phyloP scores from a whole-genome alignment of 148 eudicot genomes.

The Oxyria digyna region DNA sequence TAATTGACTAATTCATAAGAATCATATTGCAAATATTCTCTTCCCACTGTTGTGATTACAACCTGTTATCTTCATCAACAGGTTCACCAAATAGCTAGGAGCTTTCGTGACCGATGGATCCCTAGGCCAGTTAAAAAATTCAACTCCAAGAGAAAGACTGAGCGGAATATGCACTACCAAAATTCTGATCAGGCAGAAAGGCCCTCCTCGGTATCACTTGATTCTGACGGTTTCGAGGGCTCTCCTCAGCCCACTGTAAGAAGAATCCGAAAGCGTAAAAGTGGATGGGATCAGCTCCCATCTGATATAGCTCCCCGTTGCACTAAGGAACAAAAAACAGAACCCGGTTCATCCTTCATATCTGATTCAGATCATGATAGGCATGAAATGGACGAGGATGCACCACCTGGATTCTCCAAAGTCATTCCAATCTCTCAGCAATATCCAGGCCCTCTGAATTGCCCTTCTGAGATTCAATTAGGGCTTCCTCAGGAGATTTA shows the following conservation, averaged over 20 bases:
- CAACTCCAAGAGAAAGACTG: background rate
- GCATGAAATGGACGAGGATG: constrained; percentile 31
- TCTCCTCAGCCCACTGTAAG: constrained; percentile 21
- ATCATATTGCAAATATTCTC: background rate
- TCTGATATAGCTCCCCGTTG: constrained; percentile 11
- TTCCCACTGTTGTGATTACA: background rate
- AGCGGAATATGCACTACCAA: constrained; percentile 15
- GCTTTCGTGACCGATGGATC: constrained; percentile 12
- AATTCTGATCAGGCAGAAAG: constrained; percentile 28
- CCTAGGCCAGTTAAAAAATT: constrained; percentile 4
- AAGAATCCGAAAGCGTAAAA: constrained; percentile 62
- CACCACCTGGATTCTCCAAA: constrained; percentile 12
- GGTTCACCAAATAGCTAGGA: constrained; percentile 14
- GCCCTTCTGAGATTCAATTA: constrained; percentile 18
- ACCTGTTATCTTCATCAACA: background rate
- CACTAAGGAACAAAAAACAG: constrained; percentile 22
- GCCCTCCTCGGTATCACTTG: constrained; percentile 25
- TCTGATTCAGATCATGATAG: background rate
- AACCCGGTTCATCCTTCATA: constrained; percentile 11
- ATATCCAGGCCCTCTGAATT: constrained; percentile 7
- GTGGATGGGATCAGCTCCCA: constrained; percentile 78
- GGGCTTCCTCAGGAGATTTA: constrained; percentile 50
- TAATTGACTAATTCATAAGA: background rate
- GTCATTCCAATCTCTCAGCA: constrained; percentile 13
- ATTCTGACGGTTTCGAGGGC: constrained; percentile 23